A percentile compares a stretch with the other conserved stretches of the same genome.
phyloP scores from a whole-genome alignment of 345 rosid species.

The Corchorus capsularis region DNA sequence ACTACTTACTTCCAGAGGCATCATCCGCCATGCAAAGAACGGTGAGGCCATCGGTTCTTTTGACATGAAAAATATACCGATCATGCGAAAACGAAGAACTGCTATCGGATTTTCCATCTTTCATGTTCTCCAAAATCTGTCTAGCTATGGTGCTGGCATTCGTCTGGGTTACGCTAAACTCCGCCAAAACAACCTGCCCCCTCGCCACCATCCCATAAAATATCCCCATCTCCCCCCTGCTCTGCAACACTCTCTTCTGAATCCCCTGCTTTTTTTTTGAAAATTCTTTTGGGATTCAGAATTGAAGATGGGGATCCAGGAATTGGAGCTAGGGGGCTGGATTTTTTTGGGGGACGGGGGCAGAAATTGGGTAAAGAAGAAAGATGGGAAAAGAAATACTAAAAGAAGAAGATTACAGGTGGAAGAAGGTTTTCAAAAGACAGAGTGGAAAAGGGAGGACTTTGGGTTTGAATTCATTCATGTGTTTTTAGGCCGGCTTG shows the following conservation, averaged over 20 bases:
- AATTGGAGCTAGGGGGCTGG: no score
- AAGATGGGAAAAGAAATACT: not conserved
- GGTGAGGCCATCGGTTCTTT: conserved; percentile 47
- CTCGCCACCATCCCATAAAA: conserved; percentile 57
- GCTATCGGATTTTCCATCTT: conserved; percentile 28
- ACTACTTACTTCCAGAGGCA: conserved; percentile 31
- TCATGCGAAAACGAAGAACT: conserved; percentile 49
- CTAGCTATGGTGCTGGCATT: conserved; percentile 45
- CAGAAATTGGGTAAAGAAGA: not conserved
- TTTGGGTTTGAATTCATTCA: not conserved
- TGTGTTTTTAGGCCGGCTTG: not conserved
- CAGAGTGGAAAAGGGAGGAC: not conserved
- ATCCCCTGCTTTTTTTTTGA: not conserved
- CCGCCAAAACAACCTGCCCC: conserved; percentile 51
- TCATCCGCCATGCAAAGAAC: conserved; percentile 58
- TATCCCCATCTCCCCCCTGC: conserved; percentile 40
- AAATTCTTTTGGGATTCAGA: no score
- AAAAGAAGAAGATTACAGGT: not conserved
- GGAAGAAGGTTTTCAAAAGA: not conserved
- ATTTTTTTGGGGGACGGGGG: no score
- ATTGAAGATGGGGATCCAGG: no score
- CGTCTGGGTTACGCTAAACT: conserved; percentile 37
- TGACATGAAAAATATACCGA: conserved; percentile 50
- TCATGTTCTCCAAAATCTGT: conserved; percentile 41
- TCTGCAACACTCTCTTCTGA: not conserved